A percentile compares a stretch with the other conserved stretches of the same genome.
Evolutionary conservation across 2,329 filamentous ascomycete genomes (phyloP).

Genomic region (Amesomyces nigricolor): DNA sequence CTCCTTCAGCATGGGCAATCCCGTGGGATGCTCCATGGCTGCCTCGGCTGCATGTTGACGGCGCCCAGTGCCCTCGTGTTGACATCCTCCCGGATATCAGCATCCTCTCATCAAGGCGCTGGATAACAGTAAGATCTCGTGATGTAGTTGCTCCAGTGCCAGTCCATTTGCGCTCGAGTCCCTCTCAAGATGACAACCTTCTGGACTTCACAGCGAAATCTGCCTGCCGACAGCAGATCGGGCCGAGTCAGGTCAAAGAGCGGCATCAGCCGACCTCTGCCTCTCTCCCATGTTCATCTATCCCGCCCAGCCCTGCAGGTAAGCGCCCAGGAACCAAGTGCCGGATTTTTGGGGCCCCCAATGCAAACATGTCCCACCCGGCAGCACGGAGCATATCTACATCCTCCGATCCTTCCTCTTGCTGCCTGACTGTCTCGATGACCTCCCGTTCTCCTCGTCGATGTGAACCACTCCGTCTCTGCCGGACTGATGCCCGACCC

Average conservation of each 20-base stretch:
- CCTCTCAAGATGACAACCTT: too few relatives aligned
- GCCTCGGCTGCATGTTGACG: not conserved
- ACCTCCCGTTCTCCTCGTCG: not conserved
- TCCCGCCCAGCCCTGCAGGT: conserved; percentile 3
- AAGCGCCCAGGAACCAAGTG: conserved; percentile 10
- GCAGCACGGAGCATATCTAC: conserved; percentile 5
- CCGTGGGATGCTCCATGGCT: not conserved
- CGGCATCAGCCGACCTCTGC: not conserved
- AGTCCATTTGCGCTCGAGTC: too few relatives aligned
- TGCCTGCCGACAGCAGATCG: too few relatives aligned
- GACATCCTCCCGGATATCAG: too few relatives aligned
- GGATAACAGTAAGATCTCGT: too few relatives aligned
- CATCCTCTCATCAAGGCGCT: too few relatives aligned
- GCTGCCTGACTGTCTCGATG: not conserved
- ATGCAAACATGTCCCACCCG: conserved; percentile 1
- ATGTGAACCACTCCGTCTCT: not conserved
- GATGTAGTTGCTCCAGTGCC: too few relatives aligned
- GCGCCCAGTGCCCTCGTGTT: too few relatives aligned
- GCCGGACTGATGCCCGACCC: conserved; percentile 8
- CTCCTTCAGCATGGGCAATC: too few relatives aligned
- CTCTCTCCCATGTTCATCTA: not conserved
- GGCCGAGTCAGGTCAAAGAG: not conserved
- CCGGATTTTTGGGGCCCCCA: conserved; percentile 13
- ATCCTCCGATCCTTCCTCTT: not conserved
- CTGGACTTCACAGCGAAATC: too few relatives aligned